phyloP scores from a whole-genome alignment of 257 asterid genomes.

The Ilex aquifolium region DNA sequence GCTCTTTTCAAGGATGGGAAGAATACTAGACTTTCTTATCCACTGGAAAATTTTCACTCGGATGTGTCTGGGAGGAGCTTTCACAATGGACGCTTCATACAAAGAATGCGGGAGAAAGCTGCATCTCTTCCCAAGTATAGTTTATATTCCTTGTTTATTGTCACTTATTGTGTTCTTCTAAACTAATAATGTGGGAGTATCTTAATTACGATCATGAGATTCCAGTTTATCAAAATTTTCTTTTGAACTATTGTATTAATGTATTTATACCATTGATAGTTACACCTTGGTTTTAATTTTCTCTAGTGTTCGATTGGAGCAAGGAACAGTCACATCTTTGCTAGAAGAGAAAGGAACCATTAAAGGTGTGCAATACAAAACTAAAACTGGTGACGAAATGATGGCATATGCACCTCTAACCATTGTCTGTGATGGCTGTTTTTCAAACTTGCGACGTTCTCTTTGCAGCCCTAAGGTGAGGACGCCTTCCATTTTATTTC shows the following conservation, averaged over 20 bases:
- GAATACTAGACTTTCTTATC: slow-evolving; percentile 15
- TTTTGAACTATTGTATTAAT: no score
- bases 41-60: slow-evolving; percentile 16
- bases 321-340: slow-evolving; percentile 23
- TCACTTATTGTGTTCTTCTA: no score
- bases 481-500: no score
- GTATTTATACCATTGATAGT: no score
- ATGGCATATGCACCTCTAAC: slow-evolving; percentile 11
- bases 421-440: slow-evolving; percentile 22
- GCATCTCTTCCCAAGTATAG: slow-evolving; percentile 7
- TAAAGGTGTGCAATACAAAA: slow-evolving; percentile 23
- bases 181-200: no score
- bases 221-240: no score
- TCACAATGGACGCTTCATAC: slow-evolving; percentile 26
- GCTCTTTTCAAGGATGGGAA: slow-evolving; percentile 23
- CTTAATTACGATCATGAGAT: no score
- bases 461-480: slow-evolving; percentile 7
- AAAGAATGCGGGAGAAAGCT: slow-evolving; percentile 24
- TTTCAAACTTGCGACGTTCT: slow-evolving; percentile 23
- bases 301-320: slow-evolving; percentile 23
- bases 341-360: slow-evolving; percentile 25
- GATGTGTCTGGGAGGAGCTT: slow-evolving; percentile 24
- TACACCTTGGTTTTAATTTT: no score
- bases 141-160: no score
- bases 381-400: slow-evolving; percentile 14